phyloP scores from a whole-genome alignment of 805 yeast genomes.

The Nakazawaea siamensis region DNA sequence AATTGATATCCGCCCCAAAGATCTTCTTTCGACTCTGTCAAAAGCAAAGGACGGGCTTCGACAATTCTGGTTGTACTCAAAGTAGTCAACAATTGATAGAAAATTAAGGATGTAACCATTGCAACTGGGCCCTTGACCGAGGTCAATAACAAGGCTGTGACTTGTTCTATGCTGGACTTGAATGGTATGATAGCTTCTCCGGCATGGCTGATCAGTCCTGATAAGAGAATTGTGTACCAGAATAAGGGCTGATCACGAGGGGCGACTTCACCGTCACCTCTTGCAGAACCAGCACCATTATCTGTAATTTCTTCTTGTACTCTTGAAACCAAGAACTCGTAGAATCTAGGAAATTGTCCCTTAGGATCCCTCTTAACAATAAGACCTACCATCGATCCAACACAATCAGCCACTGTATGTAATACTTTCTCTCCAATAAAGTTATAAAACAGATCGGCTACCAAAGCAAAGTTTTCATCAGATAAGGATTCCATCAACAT shows the following conservation, averaged over 20 bases:
- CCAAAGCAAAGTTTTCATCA: conserved; percentile 39
- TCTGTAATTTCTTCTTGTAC: conserved; percentile 62
- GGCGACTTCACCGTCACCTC: conserved; percentile 56
- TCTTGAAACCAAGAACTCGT: conserved; percentile 36
- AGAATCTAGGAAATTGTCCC: conserved; percentile 33
- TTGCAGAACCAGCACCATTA: conserved; percentile 72
- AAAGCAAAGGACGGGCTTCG: conserved; percentile 46
- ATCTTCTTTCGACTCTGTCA: conserved; percentile 31
- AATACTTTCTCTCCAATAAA: conserved; percentile 53
- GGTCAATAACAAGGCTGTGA: conserved; percentile 36
- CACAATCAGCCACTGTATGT: conserved; percentile 54
- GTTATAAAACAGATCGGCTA: conserved; percentile 41
- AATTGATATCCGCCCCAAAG: conserved; percentile 75
- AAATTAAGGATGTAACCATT: conserved; percentile 52
- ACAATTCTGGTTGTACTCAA: conserved; percentile 51
- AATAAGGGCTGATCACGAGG: conserved; percentile 74
- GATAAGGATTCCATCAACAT: conserved; percentile 52
- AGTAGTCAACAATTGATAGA: conserved; percentile 51
- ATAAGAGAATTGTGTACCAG: conserved; percentile 62
- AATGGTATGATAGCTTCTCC: conserved; percentile 38
- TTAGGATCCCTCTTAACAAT: conserved; percentile 58
- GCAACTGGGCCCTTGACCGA: conserved; percentile 59
- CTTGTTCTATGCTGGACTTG: conserved; percentile 34
- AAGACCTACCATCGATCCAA: conserved; percentile 67
- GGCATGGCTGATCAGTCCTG: conserved; percentile 65